Conservation (phyloP, 2,329 filamentous ascomycete species). For the Monosporascus cannonballus region DNA sequence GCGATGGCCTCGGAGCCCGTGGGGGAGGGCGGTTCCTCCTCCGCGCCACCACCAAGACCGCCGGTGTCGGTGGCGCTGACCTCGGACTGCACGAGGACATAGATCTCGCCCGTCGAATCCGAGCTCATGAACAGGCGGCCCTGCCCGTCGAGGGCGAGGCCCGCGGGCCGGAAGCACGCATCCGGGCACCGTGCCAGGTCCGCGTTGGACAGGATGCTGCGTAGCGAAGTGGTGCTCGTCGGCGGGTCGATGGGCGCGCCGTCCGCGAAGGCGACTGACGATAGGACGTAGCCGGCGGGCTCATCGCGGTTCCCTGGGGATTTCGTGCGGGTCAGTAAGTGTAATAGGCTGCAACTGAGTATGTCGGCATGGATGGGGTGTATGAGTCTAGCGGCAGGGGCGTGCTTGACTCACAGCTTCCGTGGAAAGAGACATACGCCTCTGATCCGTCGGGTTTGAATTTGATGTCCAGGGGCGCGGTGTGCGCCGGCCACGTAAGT, state of each 20-base stretch:
- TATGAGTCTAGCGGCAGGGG: background rate
- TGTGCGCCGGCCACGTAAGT: constrained; percentile 58
- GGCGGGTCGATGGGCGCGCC: constrained; percentile 34
- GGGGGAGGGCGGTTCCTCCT: background rate
- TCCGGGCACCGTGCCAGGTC: constrained; percentile 48
- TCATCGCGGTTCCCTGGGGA: constrained; percentile 32
- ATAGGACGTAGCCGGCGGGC: constrained; percentile 41
- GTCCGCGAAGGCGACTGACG: constrained; percentile 32
- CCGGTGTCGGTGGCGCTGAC: constrained; percentile 10
- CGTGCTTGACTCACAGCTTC: constrained; percentile 49
- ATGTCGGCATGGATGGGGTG: no score
- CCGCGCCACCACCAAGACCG: background rate
- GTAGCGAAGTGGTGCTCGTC: constrained; percentile 40
- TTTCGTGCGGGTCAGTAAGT: no score
- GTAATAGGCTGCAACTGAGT: no score
- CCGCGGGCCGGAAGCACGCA: constrained; percentile 57
- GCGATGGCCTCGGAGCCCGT: background rate
- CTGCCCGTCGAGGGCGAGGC: constrained; percentile 44
- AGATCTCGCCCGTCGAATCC: constrained; percentile 61
- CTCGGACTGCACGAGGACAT: constrained; percentile 36
- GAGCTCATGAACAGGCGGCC: constrained; percentile 57
- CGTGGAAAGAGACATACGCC: constrained; percentile 66
- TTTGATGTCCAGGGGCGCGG: constrained; percentile 64
- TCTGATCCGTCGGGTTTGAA: constrained; percentile 52
- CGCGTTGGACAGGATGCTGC: constrained; percentile 49